Percentiles rank a stretch among this genome's conserved stretches.
Conservation (phyloP, 495 filamentous ascomycete genomes). For the Penicillium psychrofluorescens region DNA sequence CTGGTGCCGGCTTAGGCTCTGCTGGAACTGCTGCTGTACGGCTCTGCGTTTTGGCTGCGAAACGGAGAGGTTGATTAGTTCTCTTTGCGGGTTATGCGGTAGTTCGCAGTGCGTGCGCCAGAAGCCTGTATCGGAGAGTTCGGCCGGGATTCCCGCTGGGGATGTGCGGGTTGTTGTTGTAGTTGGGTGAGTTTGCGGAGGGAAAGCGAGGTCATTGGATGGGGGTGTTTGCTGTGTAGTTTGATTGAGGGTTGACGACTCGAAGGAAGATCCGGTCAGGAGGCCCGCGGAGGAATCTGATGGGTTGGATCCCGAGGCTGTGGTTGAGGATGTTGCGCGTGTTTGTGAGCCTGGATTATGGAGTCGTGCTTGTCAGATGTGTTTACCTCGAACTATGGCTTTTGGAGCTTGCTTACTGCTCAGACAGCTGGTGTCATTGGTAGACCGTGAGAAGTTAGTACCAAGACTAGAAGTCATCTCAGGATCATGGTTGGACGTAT, state of each 20-base stretch:
- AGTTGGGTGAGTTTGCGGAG: no score
- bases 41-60: constrained; percentile 5
- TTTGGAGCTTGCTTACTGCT: not conserved
- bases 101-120: constrained; percentile 24
- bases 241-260: not conserved
- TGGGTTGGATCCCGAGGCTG: no score
- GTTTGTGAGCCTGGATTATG: no score
- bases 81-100: constrained; percentile 14
- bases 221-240: not conserved
- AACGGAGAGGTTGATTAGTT: constrained; percentile 27
- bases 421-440: not conserved
- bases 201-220: not conserved
- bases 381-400: not conserved
- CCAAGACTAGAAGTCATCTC: not conserved
- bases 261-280: no score
- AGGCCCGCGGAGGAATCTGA: no score
- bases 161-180: not conserved
- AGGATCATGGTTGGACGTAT: not conserved
- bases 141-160: constrained; percentile 8
- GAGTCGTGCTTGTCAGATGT: no score
- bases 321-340: no score
- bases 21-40: not conserved
- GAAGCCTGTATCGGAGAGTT: constrained; percentile 29
- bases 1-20: not conserved
- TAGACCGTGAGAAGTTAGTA: not conserved